Percentiles rank a stretch among this genome's conserved stretches.
phyloP scores from a whole-genome alignment of 768 basidiomycete genomes.

The Erythrobasidium yunnanense region DNA sequence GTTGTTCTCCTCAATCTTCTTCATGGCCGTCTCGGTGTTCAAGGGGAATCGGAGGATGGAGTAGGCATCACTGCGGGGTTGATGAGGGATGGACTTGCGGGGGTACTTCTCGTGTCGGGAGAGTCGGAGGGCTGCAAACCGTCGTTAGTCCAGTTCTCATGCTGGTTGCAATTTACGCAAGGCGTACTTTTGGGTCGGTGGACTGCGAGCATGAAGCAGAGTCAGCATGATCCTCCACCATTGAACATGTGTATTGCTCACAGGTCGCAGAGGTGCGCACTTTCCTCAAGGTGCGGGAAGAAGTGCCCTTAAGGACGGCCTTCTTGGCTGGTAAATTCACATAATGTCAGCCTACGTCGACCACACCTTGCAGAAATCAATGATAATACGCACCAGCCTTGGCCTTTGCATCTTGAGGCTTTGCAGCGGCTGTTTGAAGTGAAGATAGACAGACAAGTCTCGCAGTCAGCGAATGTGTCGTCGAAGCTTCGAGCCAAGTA shows the following conservation, averaged over 20 bases:
- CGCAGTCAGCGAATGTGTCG: too few species aligned
- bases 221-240: too few species aligned
- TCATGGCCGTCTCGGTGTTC: conserved; percentile 59
- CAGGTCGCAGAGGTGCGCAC: conserved; percentile 71
- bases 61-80: conserved; percentile 91
- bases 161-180: neutral
- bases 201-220: too few species aligned
- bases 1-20: conserved; percentile 99
- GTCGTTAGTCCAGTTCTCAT: conserved; percentile 45
- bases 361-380: neutral
- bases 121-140: conserved; percentile 83
- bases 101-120: conserved; percentile 80
- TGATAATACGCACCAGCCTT: neutral
- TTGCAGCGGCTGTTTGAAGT: too few species aligned
- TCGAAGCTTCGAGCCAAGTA: too few species aligned
- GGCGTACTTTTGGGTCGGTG: conserved; percentile 26
- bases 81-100: conserved; percentile 85
- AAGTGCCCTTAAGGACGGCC: conserved; percentile 61
- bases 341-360: neutral
- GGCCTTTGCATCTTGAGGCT: conserved; percentile 20
- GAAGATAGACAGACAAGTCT: too few species aligned
- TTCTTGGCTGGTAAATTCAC: conserved; percentile 56
- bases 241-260: too few species aligned
- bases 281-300: conserved; percentile 63
- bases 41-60: conserved; percentile 65